phyloP scores from a whole-genome alignment of 2,329 filamentous ascomycete genomes.

The Curvularia eragrostidis region DNA sequence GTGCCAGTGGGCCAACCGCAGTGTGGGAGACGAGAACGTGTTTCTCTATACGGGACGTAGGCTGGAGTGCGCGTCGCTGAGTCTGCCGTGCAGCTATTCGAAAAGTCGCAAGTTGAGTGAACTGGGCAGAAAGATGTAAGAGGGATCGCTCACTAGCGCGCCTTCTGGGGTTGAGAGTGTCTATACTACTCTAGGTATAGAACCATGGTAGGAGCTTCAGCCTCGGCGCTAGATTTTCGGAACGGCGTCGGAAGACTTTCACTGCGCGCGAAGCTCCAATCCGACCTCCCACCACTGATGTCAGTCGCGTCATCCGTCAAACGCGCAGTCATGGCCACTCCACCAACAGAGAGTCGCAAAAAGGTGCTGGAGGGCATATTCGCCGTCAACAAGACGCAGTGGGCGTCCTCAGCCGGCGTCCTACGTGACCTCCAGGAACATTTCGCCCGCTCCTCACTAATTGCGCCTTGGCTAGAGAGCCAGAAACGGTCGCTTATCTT shows the following conservation, averaged over 20 bases:
- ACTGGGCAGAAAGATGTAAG: slow-evolving; percentile 18
- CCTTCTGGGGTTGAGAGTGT: not conserved
- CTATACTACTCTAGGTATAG: not conserved
- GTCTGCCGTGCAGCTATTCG: not conserved
- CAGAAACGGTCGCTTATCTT: slow-evolving; percentile 66
- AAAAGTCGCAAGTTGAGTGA: not conserved
- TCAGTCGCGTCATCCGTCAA: slow-evolving; percentile 23
- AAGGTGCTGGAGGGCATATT: slow-evolving; percentile 68
- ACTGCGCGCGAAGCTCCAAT: slow-evolving; percentile 5
- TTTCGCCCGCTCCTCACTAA: slow-evolving; percentile 81
- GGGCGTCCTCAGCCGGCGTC: slow-evolving; percentile 86
- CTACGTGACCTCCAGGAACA: slow-evolving; percentile 84
- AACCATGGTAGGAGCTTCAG: not conserved
- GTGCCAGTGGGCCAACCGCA: slow-evolving; percentile 5
- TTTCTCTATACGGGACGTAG: not conserved
- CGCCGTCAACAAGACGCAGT: slow-evolving; percentile 90
- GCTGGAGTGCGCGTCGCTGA: not conserved
- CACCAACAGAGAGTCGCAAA: slow-evolving; percentile 42
- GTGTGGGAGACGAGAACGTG: not conserved
- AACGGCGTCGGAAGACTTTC: not conserved
- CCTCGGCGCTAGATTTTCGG: not conserved
- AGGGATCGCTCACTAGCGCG: slow-evolving; percentile 27
- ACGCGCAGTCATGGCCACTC: slow-evolving; percentile 34
- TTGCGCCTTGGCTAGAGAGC: slow-evolving; percentile 75
- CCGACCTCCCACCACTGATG: slow-evolving; percentile 26